phyloP scores from a whole-genome alignment of 345 rosid species.

The Populus deltoides region DNA sequence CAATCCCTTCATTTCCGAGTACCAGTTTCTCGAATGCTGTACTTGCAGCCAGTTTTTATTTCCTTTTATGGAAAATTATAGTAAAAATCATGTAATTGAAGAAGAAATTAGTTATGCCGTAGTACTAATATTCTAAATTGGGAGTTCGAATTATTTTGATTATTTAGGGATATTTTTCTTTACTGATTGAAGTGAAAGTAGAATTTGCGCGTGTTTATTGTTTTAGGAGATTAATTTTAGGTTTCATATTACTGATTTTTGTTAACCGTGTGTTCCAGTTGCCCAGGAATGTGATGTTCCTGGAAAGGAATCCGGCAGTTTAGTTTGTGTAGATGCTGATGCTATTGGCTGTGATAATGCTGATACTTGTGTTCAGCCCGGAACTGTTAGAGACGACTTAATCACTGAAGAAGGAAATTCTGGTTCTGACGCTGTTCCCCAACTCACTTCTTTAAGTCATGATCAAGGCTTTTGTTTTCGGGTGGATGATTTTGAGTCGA shows the following conservation, averaged over 20 bases:
- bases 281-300: conserved; percentile 33
- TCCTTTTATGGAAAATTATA: not conserved
- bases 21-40: conserved; percentile 48
- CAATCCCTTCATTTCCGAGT: conserved; percentile 38
- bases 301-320: conserved; percentile 25
- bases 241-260: not conserved
- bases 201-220: not conserved
- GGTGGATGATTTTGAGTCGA: conserved; percentile 28
- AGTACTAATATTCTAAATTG: not conserved
- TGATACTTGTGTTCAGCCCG: conserved; percentile 1
- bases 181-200: not conserved
- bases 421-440: conserved; percentile 19
- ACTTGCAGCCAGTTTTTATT: not conserved
- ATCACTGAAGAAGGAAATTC: conserved; percentile 28
- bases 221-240: not conserved
- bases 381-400: conserved; percentile 18
- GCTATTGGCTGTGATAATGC: conserved; percentile 33
- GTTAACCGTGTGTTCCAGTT: conserved; percentile 33
- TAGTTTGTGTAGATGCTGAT: conserved; percentile 38
- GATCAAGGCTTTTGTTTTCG: conserved; percentile 24
- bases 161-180: not conserved
- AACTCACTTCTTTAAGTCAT: conserved; percentile 29
- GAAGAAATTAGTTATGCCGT: not conserved
- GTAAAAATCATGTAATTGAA: not conserved
- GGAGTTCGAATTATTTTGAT: not conserved